Evolutionary conservation across 2,329 filamentous ascomycete genomes (phyloP), one percentile per base, ranked within the genome.

Genomic region (Colletotrichum sojae): DNA sequence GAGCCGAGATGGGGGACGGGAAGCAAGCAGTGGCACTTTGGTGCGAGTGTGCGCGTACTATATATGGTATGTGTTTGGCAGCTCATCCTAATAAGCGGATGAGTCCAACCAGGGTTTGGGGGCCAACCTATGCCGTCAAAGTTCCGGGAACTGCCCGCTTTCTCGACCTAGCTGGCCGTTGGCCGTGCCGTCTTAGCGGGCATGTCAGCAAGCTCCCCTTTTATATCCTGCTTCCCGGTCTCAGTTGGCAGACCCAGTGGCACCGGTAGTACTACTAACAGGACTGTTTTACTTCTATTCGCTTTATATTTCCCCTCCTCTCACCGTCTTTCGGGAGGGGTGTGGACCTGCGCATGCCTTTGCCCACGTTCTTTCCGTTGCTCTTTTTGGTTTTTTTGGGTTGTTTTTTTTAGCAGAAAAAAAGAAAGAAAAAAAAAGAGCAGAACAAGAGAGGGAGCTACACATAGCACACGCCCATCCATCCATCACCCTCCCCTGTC

Each of bases 81-180:
- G 59, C 51, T 46, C 49, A 22, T 25, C 39, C 25, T 40, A 13
- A 20, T n/a, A 5, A 52, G 15, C 43, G 6, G 31, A 8, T 3
- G 10, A 60, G 36, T 15, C 45, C 27, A 49, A 39, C 18, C 22
- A 36, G 51, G 54, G 45, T 59, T 54, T 43, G 62, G 53, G 61
- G 53, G 45, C 62, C 46, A 45, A 27, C 62, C 54, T 54, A 59
- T 64, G 54, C 54, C 49, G 54, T 25, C 62, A 59, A 36, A 55
- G 25, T 52, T 45, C 51, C 59, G 59, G 59, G 51, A 63, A 16
- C 51, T 39, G 59, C 59, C 49, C 40, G 45, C 45, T 6, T 40
- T 40, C 31, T 18, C 46, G 36, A n/a, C 46, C 46, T 5, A 49
- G 46, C 20, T 9, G 46, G 27, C 31, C 27, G 52, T 54, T 54